Conservation (phyloP, 257 asterid genomes). For the Eustoma russellianum region DNA sequence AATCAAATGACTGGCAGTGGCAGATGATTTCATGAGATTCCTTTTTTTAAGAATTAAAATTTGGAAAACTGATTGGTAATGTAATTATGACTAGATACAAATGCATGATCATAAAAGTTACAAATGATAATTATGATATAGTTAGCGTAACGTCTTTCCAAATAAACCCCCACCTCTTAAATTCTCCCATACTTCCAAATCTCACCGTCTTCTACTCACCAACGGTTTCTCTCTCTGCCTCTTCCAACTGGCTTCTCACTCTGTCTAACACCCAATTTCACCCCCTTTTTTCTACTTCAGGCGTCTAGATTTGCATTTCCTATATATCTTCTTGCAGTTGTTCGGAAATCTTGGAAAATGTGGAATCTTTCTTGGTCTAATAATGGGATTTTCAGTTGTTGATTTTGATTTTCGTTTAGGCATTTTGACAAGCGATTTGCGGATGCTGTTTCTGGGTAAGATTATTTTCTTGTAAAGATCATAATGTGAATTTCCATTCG, state of each 20-base stretch:
- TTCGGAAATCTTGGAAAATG: constrained; percentile 20
- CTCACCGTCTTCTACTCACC: constrained; percentile 8
- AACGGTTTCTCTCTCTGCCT: constrained; percentile 9
- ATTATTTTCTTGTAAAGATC: constrained; percentile 13
- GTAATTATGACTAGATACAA: too few relatives aligned
- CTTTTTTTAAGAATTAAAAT: too few relatives aligned
- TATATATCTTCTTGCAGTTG: neutral
- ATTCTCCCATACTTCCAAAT: constrained; percentile 40
- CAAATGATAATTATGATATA: too few relatives aligned
- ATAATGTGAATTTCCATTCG: constrained; percentile 41
- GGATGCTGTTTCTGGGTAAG: constrained; percentile 35
- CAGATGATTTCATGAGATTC: too few relatives aligned
- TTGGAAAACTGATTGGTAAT: too few relatives aligned
- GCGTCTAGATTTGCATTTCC: constrained; percentile 9
- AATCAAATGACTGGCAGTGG: too few relatives aligned
- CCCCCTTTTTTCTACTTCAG: constrained; percentile 7
- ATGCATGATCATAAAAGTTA: too few relatives aligned
- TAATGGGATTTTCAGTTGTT: constrained; percentile 32
- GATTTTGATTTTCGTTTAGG: too few relatives aligned
- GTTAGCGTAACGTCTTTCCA: too few relatives aligned
- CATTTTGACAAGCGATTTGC: neutral
- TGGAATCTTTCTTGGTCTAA: constrained; percentile 28
- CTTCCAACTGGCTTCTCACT: constrained; percentile 23
- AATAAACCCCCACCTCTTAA: too few relatives aligned
- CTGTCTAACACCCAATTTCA: constrained; percentile 30